These are phyloP conservation scores for Kluyveromyces lactis DNA, from an alignment of 805 yeast genomes.

Conservation along the genomic window DNA sequence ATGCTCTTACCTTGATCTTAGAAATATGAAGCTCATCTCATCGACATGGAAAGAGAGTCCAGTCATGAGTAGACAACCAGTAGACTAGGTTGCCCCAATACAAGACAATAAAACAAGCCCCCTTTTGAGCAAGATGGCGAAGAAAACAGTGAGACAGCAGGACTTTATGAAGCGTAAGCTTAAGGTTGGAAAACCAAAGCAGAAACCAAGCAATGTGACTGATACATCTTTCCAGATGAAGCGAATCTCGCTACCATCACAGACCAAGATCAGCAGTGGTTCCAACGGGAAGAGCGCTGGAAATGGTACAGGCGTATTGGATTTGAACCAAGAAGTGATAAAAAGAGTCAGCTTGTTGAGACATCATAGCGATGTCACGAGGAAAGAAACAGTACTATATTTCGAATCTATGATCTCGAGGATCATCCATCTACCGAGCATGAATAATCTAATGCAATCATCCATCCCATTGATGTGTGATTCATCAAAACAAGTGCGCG, in stretches of 20 bases:
- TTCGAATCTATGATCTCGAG: constrained; percentile 46
- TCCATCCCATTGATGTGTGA: constrained; percentile 39
- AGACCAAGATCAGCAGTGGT: constrained; percentile 16
- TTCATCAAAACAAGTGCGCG: constrained; percentile 55
- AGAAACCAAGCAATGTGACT: constrained; percentile 67
- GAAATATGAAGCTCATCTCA: too few relatives aligned
- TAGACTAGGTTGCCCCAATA: too few relatives aligned
- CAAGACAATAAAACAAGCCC: too few relatives aligned
- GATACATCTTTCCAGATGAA: constrained; percentile 79
- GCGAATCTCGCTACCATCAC: constrained; percentile 26
- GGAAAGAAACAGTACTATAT: constrained; percentile 59
- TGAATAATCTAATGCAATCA: constrained; percentile 26
- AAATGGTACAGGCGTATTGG: constrained; percentile 3
- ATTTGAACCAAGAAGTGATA: constrained; percentile 38
- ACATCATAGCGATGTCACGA: constrained; percentile 63
- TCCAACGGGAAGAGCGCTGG: neutral
- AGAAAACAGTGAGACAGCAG: constrained; percentile 34
- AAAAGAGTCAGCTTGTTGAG: constrained; percentile 62
- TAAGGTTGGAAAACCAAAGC: constrained; percentile 77
- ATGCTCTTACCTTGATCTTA: too few relatives aligned
- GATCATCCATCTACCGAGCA: constrained; percentile 24
- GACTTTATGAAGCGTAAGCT: constrained; percentile 60
- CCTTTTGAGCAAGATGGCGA: constrained; percentile 23
- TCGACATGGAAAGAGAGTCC: too few relatives aligned
- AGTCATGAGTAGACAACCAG: too few relatives aligned